These are phyloP conservation scores for Drosera capensis DNA, from an alignment of 148 eudicot species.

Conservation along the genomic window DNA sequence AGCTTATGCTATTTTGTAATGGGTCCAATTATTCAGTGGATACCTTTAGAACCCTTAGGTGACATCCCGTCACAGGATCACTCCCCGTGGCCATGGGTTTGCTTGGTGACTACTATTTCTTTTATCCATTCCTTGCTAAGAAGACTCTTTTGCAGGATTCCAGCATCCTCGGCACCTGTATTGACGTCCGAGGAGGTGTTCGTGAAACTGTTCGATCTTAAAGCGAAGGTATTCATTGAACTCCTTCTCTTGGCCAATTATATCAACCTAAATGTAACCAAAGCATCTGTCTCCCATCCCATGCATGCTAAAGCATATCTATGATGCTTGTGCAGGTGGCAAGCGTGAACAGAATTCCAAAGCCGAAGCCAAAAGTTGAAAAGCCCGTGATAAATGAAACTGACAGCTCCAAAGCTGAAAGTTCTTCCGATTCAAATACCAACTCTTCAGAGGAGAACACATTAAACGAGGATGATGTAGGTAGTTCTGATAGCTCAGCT, in stretches of 20 bases:
- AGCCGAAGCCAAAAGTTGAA: constrained; percentile 86
- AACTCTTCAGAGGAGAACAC: constrained; percentile 18
- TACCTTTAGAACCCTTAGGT: too few species aligned
- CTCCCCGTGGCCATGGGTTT: too few species aligned
- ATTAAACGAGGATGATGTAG: constrained; percentile 18
- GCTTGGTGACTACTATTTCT: not conserved
- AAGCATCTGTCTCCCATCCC: not conserved
- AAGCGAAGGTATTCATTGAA: constrained; percentile 46
- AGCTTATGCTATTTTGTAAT: too few species aligned
- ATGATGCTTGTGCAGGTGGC: constrained; percentile 32
- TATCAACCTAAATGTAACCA: not conserved
- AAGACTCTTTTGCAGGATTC: constrained; percentile 30
- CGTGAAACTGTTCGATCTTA: constrained; percentile 52
- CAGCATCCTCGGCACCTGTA: constrained; percentile 41
- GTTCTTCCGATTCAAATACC: constrained; percentile 21
- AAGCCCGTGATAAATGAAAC: constrained; percentile 64
- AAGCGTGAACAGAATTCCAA: constrained; percentile 55
- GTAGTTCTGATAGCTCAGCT: constrained; percentile 17
- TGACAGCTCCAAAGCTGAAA: constrained; percentile 16
- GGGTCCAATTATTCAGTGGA: too few species aligned
- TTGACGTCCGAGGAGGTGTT: constrained; percentile 68
- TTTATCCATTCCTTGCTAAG: not conserved
- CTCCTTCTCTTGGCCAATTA: not conserved
- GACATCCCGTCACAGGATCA: too few species aligned
- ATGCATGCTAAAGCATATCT: not conserved